Percentiles rank a stretch among this genome's conserved stretches.
Evolutionary conservation across 164 flowering plant genomes (phyloP).

Genomic region (Dillenia turbinata): DNA sequence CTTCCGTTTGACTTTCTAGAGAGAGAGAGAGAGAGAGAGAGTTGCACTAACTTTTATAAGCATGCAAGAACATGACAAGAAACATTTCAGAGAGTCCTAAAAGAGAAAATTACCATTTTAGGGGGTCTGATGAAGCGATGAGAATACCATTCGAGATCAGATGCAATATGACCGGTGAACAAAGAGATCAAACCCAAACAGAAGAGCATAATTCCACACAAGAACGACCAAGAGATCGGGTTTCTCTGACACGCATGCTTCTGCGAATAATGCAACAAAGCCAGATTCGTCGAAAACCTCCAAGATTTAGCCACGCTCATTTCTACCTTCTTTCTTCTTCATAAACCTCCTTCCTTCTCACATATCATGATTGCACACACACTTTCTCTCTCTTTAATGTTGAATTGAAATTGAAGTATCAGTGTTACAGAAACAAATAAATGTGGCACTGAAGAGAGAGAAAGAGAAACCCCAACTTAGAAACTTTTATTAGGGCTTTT

Average conservation of each 20-base stretch:
- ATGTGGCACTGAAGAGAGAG: too few relatives aligned
- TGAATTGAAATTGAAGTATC: too few relatives aligned
- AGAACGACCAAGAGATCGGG: constrained; percentile 40
- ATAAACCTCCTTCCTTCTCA: too few relatives aligned
- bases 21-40: too few relatives aligned
- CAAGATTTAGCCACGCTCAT: constrained; percentile 32
- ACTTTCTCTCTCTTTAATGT: too few relatives aligned
- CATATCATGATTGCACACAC: too few relatives aligned
- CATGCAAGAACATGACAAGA: background rate
- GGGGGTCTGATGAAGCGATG: constrained; percentile 46
- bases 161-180: constrained; percentile 72
- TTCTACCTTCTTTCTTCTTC: too few relatives aligned
- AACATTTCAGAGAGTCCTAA: background rate
- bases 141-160: constrained; percentile 86
- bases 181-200: constrained; percentile 75
- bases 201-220: constrained; percentile 77
- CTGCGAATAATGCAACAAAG: constrained; percentile 22
- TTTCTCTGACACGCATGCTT: constrained; percentile 31
- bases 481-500: too few relatives aligned
- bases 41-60: too few relatives aligned
- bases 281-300: constrained; percentile 24
- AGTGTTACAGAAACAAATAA: too few relatives aligned
- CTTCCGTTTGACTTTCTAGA: too few relatives aligned
- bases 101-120: constrained; percentile 27
- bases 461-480: too few relatives aligned